A percentile compares a stretch with the other conserved stretches of the same genome.
These are phyloP conservation scores for Zymoseptoria crescenta DNA, from an alignment of 2,329 filamentous ascomycete genomes.

Conservation along the genomic window DNA sequence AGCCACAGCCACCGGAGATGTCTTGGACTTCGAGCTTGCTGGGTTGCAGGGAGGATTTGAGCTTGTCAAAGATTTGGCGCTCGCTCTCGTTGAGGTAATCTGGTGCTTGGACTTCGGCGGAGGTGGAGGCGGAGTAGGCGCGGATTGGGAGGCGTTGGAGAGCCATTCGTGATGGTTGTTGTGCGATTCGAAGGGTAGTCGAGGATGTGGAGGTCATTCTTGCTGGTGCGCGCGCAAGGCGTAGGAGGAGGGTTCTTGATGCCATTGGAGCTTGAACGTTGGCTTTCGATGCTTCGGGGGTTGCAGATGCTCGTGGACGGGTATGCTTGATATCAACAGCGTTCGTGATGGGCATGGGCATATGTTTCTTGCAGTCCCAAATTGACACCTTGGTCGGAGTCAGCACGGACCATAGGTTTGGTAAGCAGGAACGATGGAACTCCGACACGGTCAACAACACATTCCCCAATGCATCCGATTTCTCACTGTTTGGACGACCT, in stretches of 20 bases:
- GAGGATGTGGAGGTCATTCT: not conserved
- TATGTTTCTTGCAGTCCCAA: not conserved
- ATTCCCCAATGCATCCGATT: no score
- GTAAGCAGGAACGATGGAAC: not conserved
- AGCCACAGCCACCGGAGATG: conserved; percentile 74
- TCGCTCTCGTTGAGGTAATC: conserved; percentile 42
- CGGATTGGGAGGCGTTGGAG: not conserved
- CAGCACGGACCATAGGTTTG: not conserved
- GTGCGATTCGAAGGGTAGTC: not conserved
- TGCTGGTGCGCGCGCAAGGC: not conserved
- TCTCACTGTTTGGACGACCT: no score
- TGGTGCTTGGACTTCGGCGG: conserved; percentile 31
- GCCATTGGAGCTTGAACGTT: not conserved
- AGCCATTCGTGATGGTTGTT: not conserved
- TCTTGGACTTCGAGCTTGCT: conserved; percentile 56
- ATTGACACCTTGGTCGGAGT: not conserved
- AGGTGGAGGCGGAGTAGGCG: not conserved
- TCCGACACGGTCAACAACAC: no score
- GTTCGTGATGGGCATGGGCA: no score
- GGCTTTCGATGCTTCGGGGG: no score
- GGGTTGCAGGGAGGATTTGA: conserved; percentile 36
- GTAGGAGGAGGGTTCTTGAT: not conserved
- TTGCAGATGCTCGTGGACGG: not conserved
- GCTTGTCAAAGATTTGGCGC: conserved; percentile 40
- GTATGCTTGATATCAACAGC: not conserved